These are phyloP conservation scores for Magnolia kwangsiensis DNA, from an alignment of 164 flowering plant species.

Conservation along the genomic window DNA sequence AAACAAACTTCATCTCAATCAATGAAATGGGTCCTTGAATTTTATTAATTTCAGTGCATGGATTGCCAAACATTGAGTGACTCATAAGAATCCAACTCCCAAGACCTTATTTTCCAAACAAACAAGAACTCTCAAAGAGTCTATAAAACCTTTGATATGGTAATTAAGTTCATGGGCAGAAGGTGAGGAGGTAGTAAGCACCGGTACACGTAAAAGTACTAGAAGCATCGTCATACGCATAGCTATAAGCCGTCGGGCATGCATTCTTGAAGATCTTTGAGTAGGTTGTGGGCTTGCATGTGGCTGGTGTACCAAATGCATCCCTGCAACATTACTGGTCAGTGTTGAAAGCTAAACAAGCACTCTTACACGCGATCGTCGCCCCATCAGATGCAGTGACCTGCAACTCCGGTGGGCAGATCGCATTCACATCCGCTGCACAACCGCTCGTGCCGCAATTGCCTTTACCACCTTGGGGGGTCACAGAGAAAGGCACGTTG, in stretches of 20 bases:
- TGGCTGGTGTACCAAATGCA: constrained; percentile 5
- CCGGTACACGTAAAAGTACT: constrained; percentile 27
- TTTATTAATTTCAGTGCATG: too few species aligned
- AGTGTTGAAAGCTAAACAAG: constrained; percentile 23
- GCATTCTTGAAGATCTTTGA: constrained; percentile 24
- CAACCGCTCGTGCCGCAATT: constrained; percentile 11
- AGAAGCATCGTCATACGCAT: constrained; percentile 28
- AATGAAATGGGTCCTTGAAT: too few species aligned
- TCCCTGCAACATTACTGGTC: constrained; percentile 31
- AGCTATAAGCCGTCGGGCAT: constrained; percentile 36
- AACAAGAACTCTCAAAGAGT: too few species aligned
- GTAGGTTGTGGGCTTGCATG: constrained; percentile 25
- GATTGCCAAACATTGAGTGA: too few species aligned
- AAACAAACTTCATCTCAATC: too few species aligned
- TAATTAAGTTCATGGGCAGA: constrained; percentile 22
- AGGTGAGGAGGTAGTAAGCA: constrained; percentile 24
- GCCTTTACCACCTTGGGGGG: constrained; percentile 9
- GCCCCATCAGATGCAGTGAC: constrained; percentile 13
- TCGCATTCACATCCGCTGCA: constrained; percentile 14
- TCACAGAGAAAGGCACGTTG: constrained; percentile 20
- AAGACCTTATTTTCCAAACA: too few species aligned
- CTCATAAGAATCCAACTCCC: too few species aligned
- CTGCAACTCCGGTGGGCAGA: constrained; percentile 23
- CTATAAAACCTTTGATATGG: background rate
- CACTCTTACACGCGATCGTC: constrained; percentile 24